Conservation (phyloP, 257 asterid species). For the Fraxinus cuspidata region DNA sequence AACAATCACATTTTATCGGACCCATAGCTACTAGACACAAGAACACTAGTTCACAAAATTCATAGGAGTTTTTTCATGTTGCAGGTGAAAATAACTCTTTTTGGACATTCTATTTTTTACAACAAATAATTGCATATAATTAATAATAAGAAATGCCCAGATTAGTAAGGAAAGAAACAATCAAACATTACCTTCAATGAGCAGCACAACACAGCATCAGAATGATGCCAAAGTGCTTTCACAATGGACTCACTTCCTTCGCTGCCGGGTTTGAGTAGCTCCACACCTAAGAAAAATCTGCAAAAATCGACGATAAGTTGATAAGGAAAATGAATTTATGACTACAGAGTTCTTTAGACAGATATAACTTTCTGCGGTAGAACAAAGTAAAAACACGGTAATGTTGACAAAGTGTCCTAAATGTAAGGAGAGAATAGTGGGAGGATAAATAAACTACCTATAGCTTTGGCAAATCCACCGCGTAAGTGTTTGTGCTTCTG, state of each 20-base stretch:
- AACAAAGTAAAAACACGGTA: background rate
- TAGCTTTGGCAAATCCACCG: slow-evolving; percentile 96
- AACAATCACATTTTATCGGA: background rate
- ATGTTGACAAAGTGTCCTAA: background rate
- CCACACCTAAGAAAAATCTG: slow-evolving; percentile 83
- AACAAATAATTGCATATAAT: too few relatives aligned
- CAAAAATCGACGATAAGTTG: background rate
- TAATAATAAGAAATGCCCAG: background rate
- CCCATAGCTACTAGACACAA: background rate
- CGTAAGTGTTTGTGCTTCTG: slow-evolving; percentile 83
- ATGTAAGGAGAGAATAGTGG: background rate
- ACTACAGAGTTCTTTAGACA: background rate
- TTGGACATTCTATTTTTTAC: background rate
- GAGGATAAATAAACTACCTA: slow-evolving; percentile 39
- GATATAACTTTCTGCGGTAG: background rate
- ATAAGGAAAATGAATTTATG: background rate
- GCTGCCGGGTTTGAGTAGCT: slow-evolving; percentile 64
- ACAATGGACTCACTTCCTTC: slow-evolving; percentile 72
- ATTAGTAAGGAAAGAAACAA: background rate
- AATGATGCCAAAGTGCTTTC: slow-evolving; percentile 86
- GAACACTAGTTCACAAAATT: background rate
- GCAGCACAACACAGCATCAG: slow-evolving; percentile 89
- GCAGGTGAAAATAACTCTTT: background rate
- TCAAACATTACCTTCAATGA: slow-evolving; percentile 64
- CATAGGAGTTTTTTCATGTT: background rate